Conservation (phyloP, 1,139 yeast species). For the Sugiyamaella novakii region DNA sequence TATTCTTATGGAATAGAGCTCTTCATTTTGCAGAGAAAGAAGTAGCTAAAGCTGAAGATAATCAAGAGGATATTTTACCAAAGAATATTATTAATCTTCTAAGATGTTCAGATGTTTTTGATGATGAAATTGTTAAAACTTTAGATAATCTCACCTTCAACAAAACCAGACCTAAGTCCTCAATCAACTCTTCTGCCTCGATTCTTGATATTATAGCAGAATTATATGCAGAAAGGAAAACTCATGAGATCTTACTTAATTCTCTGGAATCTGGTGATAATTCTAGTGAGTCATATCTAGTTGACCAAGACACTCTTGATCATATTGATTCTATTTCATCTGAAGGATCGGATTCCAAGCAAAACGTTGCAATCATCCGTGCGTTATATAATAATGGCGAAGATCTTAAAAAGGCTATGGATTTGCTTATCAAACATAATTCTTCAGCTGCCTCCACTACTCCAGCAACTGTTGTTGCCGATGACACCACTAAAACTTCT, state of each 20-base stretch:
- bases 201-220: conserved; percentile 15
- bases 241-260: conserved; percentile 4
- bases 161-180: not conserved
- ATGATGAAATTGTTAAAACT: conserved; percentile 5
- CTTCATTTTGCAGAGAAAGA: conserved; percentile 7
- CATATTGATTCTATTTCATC: conserved; percentile 4
- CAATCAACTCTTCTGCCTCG: conserved; percentile 4
- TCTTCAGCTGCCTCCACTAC: not conserved
- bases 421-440: not conserved
- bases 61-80: conserved; percentile 4
- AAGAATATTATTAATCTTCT: conserved; percentile 5
- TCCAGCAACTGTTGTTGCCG: not conserved
- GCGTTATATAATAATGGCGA: conserved; percentile 9
- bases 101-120: conserved; percentile 10
- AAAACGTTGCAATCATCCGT: conserved; percentile 8
- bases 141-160: conserved; percentile 6
- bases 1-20: conserved; percentile 35
- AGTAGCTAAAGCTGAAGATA: not conserved
- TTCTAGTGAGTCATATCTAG: conserved; percentile 6
- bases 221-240: conserved; percentile 4
- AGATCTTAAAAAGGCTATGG: conserved; percentile 11
- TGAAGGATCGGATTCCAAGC: conserved; percentile 15
- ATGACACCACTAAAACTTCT: not conserved
- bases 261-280: conserved; percentile 15
- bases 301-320: conserved; percentile 5